Evolutionary conservation across 345 rosid species (phyloP), one percentile per base, ranked within the genome.

Genomic region (Linum lewisii): DNA sequence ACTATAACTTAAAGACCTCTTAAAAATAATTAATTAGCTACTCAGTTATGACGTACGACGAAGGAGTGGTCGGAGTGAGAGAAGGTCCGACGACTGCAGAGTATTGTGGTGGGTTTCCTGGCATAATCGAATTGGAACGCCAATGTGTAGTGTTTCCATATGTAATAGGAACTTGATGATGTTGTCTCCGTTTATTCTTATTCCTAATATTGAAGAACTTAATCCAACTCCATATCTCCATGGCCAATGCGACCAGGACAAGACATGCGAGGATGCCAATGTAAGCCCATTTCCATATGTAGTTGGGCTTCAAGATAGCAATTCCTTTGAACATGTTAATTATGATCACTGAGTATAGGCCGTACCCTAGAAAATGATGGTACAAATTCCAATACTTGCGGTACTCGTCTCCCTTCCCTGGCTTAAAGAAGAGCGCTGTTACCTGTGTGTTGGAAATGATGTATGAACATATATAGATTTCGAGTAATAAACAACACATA

Each of bases 351-450:
- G 59, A 73, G 14, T 76, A 64, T 68, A 83, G 29, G 19, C 71
- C 51, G 53, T 74, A 83, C 7, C 88, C 88, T 24, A 76, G 60
- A 51, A 72, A 69, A 71, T 78, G 83, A 55, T 83, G 88, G 60
- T 83, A 83, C 51, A 83, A 68, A 63, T 78, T 72, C 88, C 88
- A 83, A 55, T 72, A 72, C 64, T 73, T 78, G 16, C 80, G 70
- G 34, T 74, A 76, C 24, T 74, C 74, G 2, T 80, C 83, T 1
- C 0, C 54, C 0, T 1, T 3, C 2, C 14, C 51, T 0, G 88
- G 83, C 44, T 26, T 78, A 10, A 74, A 72, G 0, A 68, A 62
- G 26, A 83, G 56, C 0, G 88, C 85, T 14, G 73, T 18, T 62
- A 80, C 59, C 88, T 83, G 64, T 63, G 56, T 9, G 16, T 21